phyloP scores from a whole-genome alignment of 352 stramenopile genomes.

The Phytophthora cryptogea region DNA sequence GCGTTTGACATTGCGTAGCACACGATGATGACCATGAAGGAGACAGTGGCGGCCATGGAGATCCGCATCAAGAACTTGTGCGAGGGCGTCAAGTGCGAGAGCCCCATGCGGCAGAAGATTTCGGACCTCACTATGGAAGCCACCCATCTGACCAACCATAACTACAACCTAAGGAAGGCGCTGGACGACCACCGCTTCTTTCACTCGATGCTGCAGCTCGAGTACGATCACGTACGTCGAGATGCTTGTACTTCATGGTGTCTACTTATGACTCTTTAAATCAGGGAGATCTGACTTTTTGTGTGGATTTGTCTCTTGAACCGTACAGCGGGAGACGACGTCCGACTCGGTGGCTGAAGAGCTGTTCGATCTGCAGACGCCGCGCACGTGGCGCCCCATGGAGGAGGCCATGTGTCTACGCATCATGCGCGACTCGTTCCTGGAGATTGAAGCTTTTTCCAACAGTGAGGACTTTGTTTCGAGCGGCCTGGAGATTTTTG shows the following conservation, averaged over 20 bases:
- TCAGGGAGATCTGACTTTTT: constrained; percentile 2
- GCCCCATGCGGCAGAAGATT: constrained; percentile 33
- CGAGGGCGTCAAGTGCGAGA: constrained; percentile 18
- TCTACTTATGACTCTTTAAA: not conserved
- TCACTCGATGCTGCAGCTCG: constrained; percentile 63
- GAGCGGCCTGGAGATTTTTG: constrained; percentile 59
- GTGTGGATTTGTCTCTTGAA: constrained; percentile 3
- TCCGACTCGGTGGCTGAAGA: constrained; percentile 21
- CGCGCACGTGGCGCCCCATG: constrained; percentile 44
- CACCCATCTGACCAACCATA: constrained; percentile 51
- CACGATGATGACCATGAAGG: constrained; percentile 61
- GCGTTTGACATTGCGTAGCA: constrained; percentile 40
- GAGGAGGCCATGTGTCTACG: constrained; percentile 41
- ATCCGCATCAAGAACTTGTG: constrained; percentile 40
- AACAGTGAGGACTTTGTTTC: constrained; percentile 53
- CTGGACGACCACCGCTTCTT: constrained; percentile 64
- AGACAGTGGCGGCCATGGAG: constrained; percentile 45
- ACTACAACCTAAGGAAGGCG: constrained; percentile 50
- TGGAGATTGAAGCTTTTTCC: constrained; percentile 55
- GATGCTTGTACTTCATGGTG: too few relatives aligned
- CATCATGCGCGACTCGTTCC: constrained; percentile 57
- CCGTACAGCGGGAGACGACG: constrained; percentile 40
- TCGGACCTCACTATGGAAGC: constrained; percentile 46
- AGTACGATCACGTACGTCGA: constrained; percentile 61
- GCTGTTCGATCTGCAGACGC: constrained; percentile 36